Evolutionary conservation across 345 rosid genomes (phyloP).

Genomic region (Clarkia xantiana): DNA sequence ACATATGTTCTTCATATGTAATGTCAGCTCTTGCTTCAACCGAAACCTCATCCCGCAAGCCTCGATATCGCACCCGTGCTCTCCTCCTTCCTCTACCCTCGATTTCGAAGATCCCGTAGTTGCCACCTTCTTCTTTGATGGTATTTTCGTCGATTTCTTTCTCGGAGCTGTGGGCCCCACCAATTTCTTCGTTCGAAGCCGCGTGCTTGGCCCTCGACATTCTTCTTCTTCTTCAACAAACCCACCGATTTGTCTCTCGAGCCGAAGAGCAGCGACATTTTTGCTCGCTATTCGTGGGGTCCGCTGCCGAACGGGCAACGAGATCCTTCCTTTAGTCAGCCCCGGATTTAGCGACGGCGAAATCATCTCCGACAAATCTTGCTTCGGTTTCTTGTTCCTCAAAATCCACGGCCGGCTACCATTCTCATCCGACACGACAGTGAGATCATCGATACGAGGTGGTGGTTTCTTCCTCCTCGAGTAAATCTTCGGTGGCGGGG

Average conservation of each 20-base stretch:
- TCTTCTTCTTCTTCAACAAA: slow-evolving; percentile 21
- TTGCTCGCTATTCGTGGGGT: slow-evolving; percentile 12
- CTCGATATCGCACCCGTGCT: slow-evolving; percentile 68
- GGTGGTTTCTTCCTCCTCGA: slow-evolving; percentile 24
- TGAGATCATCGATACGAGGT: slow-evolving; percentile 14
- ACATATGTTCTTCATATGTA: slow-evolving; percentile 74
- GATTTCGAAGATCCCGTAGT: slow-evolving; percentile 20
- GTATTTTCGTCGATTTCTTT: too few species aligned
- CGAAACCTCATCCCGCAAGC: slow-evolving; percentile 83
- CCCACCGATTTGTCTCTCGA: slow-evolving; percentile 23
- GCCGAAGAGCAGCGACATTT: slow-evolving; percentile 9
- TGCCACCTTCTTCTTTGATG: slow-evolving; percentile 30
- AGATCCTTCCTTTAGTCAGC: slow-evolving; percentile 7
- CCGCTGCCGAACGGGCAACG: slow-evolving; percentile 18
- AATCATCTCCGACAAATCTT: neutral
- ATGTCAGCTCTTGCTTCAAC: slow-evolving; percentile 45
- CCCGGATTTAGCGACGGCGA: neutral
- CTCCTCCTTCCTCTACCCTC: slow-evolving; percentile 42
- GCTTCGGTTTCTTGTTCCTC: slow-evolving; percentile 29
- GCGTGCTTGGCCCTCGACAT: slow-evolving; percentile 51
- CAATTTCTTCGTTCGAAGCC: slow-evolving; percentile 48
- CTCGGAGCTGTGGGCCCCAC: slow-evolving; percentile 21
- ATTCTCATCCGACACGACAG: slow-evolving; percentile 15
- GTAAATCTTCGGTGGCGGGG: slow-evolving; percentile 18
- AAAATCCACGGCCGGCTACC: slow-evolving; percentile 24